Percentiles rank a stretch among this genome's conserved stretches.
phyloP scores from a whole-genome alignment of 306 rosid genomes.

The Malus sylvestris region DNA sequence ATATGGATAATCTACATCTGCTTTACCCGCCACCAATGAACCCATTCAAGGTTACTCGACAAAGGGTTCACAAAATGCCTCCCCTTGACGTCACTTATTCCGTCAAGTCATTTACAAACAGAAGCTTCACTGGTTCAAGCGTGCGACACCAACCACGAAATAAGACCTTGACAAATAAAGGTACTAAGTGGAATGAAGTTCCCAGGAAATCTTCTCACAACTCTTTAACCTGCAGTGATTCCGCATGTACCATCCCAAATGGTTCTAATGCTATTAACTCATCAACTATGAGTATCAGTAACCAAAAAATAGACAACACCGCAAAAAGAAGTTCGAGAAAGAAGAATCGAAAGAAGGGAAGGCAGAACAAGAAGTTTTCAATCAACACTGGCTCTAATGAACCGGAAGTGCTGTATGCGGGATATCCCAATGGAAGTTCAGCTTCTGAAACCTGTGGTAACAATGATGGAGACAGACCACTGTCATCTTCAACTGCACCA shows the following conservation, averaged over 20 bases:
- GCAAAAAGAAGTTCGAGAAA: constrained; percentile 46
- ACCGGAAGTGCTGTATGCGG: constrained; percentile 39
- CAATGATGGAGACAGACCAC: constrained; percentile 27
- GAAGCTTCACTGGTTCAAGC: constrained; percentile 34
- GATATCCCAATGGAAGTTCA: constrained; percentile 30
- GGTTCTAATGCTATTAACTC: constrained; percentile 24
- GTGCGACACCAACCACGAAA: constrained; percentile 45
- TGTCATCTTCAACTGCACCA: constrained; percentile 18
- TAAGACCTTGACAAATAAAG: constrained; percentile 39
- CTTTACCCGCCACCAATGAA: constrained; percentile 45
- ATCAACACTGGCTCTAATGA: constrained; percentile 37
- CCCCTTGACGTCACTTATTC: constrained; percentile 33
- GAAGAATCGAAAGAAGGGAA: constrained; percentile 48
- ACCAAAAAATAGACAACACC: constrained; percentile 30
- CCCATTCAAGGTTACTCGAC: constrained; percentile 34
- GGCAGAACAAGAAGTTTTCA: constrained; percentile 40
- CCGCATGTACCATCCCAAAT: constrained; percentile 29
- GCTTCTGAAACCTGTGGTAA: constrained; percentile 37
- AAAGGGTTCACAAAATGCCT: constrained; percentile 31
- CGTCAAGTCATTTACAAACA: constrained; percentile 29
- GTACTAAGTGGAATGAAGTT: constrained; percentile 46
- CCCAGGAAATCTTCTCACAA: constrained; percentile 32
- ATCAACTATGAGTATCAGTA: constrained; percentile 21
- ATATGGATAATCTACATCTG: constrained; percentile 53
- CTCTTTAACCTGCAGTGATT: constrained; percentile 23